Base-by-base conservation (phyloP, 2,329 filamentous ascomycete genomes). In the Penicillium sp. region DNA sequence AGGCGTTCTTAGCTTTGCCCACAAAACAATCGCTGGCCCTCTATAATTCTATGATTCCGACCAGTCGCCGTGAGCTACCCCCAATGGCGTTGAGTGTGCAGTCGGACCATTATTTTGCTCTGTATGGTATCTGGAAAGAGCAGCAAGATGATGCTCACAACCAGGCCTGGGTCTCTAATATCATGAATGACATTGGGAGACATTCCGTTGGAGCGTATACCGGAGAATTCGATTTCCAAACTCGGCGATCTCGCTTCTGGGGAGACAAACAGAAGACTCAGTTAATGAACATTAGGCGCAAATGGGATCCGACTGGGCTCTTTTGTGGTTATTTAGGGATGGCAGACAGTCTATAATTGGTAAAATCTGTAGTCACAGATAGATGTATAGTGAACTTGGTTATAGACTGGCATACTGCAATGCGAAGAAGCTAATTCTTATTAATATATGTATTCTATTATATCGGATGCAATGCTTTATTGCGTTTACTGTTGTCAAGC, bases 1-100 rank as follows among this genome's bases (percentile, higher is more conserved):
- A 33, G 5, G 42, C 42, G 1, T 54, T 54, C 18, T 47, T 16
- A 18, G 40, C 43, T 14, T 24, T 54, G 26, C 43, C 43, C 21
- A 24, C 43, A n/a, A 54, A n/a, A 20, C 33, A 47, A 23, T 46
- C 43, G 28, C 26, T 47, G 11, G 28, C 43, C 5, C 43, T 54
- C 16, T 54, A 47, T 11, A 47, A 47, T 28, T 46, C 43, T 2
- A 38, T 54, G 43, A 24, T 66, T 38, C 79, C 79, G 1, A 71
- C 70, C 24, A 77, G 74, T 33, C 64, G 69, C 28, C 64, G 71
- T 5, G 49, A 55, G 43, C 64, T 75, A 56, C 68, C 70, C 1
- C 75, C 77, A 55, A 82, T 82, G 80, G 79, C 80, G 3, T 67
- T 81, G 21, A 77, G 72, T 28, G 76, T 82, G 74, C 79, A 82